Evolutionary conservation across 1,139 yeast genomes (phyloP).

Genomic region (Scheffersomyces illinoinensis): DNA sequence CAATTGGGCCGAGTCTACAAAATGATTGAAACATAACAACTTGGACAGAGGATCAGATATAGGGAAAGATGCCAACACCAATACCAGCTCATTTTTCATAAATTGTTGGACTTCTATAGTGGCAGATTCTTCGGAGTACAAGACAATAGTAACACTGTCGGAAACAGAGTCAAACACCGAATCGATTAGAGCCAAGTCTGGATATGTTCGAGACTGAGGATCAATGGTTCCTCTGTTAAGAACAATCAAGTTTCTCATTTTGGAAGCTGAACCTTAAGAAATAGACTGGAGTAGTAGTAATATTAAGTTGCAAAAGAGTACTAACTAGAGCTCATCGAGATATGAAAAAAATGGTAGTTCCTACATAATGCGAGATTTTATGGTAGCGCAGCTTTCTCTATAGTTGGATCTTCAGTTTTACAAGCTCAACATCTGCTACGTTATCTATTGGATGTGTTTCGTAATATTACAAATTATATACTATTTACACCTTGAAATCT

Average conservation of each 20-base stretch:
- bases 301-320: neutral
- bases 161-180: slow-evolving; percentile 75
- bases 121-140: slow-evolving; percentile 62
- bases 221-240: slow-evolving; percentile 56
- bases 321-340: slow-evolving; percentile 6
- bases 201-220: slow-evolving; percentile 54
- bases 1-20: slow-evolving; percentile 63
- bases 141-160: slow-evolving; percentile 69
- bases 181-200: slow-evolving; percentile 59
- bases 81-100: slow-evolving; percentile 56
- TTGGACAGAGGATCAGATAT: slow-evolving; percentile 24
- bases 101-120: slow-evolving; percentile 53
- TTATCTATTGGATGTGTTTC: neutral
- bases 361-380: too few species aligned
- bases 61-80: slow-evolving; percentile 59
- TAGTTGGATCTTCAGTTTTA: too few species aligned
- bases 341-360: slow-evolving; percentile 6
- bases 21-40: slow-evolving; percentile 57
- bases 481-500: neutral
- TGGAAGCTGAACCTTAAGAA: neutral
- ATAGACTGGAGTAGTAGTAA: neutral
- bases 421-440: neutral
- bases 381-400: slow-evolving; percentile 5
- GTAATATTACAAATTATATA: neutral
- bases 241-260: slow-evolving; percentile 60